Evolutionary conservation across 257 asterid species (phyloP), one percentile per base, ranked within the genome.

Genomic region (Eucommia ulmoides): DNA sequence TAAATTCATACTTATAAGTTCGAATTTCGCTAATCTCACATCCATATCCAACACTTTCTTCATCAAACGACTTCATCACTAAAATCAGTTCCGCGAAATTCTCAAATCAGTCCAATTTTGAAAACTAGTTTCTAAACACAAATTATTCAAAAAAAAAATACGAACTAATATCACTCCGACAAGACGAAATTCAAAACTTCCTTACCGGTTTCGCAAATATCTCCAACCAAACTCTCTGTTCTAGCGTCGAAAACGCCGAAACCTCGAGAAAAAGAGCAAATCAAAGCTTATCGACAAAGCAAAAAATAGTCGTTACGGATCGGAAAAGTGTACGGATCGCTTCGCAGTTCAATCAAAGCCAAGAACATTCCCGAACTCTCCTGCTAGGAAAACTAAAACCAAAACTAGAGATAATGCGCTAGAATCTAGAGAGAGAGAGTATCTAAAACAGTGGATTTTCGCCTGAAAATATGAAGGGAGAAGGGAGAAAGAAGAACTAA

Each of bases 281-380:
- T 16, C 48, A 9, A 19, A 20, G 22, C 26, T 0, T 20, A 33
- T 8, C 33, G 24, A n/a, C 7, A 23, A 5, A 14, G 45, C 19
- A 41, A 17, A 12, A 25, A 25, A 45, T 42, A 15, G 6, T 9
- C 24, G 8, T 12, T 4, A 26, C 29, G 20, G 21, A 29, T 20
- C 20, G n/a, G 10, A 19, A 14, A 3, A 6, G 3, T 42, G 9
- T 16, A 20, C 46, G 38, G 55, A 53, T 49, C 11, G 50, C 53
- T 56, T 48, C 59, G 55, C 20, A 50, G 33, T 41, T 22, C 18
- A 66, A 58, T 19, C 45, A 23, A 56, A 41, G 58, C 57, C 50
- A 57, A 59, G 50, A 52, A 55, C 63, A 51, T 56, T 42, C 54
- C n/a, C 54, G 51, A 12, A 48, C 25, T 45, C 47, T 52, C 20